phyloP scores from a whole-genome alignment of 2,329 filamentous ascomycete genomes.

The Microdochium nivale region DNA sequence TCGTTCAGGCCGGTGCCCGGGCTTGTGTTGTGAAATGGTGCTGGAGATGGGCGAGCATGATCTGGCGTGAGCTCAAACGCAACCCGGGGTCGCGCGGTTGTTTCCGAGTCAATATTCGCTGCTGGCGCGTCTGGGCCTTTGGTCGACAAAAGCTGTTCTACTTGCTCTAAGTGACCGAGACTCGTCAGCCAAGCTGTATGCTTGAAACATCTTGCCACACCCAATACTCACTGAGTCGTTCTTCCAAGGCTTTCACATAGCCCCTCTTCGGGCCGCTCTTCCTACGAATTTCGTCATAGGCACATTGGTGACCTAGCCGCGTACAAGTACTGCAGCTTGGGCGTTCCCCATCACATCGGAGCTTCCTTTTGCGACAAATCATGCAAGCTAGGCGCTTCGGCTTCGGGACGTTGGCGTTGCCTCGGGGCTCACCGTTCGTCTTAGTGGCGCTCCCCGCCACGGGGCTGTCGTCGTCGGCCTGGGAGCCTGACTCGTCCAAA shows the following conservation, averaged over 20 bases:
- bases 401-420: constrained; percentile 56
- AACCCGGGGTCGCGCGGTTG: constrained; percentile 23
- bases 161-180: constrained; percentile 57
- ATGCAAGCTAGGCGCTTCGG: constrained; percentile 94
- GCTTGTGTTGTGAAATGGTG: constrained; percentile 33
- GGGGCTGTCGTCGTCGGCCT: constrained; percentile 27
- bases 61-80: constrained; percentile 22
- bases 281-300: constrained; percentile 85
- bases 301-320: constrained; percentile 76
- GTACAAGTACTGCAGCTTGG: constrained; percentile 86
- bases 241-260: constrained; percentile 90
- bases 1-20: constrained; percentile 34
- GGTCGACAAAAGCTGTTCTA: constrained; percentile 81
- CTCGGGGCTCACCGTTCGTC: constrained; percentile 28
- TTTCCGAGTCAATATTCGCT: constrained; percentile 23
- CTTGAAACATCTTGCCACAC: background rate
- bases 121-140: constrained; percentile 14
- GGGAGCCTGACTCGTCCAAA: constrained; percentile 23
- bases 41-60: constrained; percentile 20
- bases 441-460: constrained; percentile 22
- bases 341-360: constrained; percentile 78
- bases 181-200: constrained; percentile 5
- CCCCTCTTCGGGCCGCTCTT: constrained; percentile 93
- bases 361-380: constrained; percentile 84
- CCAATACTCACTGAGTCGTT: constrained; percentile 67